Evolutionary conservation across 2,329 filamentous ascomycete species (phyloP).

Genomic region (Botrytis hyacinthi): DNA sequence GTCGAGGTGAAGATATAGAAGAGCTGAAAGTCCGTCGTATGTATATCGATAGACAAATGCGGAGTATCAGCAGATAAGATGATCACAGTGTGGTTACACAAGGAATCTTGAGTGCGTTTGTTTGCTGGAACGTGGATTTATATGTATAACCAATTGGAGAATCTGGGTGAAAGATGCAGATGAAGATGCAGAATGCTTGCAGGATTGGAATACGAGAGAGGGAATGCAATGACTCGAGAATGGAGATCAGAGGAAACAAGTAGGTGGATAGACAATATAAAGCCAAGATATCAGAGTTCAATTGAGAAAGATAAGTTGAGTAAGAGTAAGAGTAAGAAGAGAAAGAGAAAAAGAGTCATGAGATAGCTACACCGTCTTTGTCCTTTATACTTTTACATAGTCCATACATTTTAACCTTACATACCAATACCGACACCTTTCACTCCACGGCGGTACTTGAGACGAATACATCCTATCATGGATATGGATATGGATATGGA

Average conservation of each 20-base stretch:
- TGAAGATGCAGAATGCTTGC: background rate
- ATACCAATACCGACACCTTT: background rate
- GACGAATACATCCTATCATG: background rate
- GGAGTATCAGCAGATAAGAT: background rate
- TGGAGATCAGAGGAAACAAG: background rate
- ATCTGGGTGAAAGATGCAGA: background rate
- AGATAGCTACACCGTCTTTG: background rate
- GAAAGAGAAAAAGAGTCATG: background rate
- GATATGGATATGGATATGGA: background rate
- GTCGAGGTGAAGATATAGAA: background rate
- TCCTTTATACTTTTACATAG: background rate
- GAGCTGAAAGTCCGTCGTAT: background rate
- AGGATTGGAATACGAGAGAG: background rate
- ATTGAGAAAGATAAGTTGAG: background rate
- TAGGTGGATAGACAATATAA: background rate
- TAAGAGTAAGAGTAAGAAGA: background rate
- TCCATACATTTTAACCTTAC: background rate
- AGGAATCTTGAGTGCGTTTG: background rate
- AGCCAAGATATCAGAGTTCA: background rate
- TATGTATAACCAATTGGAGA: background rate
- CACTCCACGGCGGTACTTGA: background rate
- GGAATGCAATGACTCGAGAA: background rate
- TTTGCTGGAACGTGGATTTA: background rate
- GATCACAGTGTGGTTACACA: background rate
- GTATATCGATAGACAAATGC: background rate